Base-by-base conservation (phyloP, 495 filamentous ascomycete species). In the Cetradonia linearis region DNA sequence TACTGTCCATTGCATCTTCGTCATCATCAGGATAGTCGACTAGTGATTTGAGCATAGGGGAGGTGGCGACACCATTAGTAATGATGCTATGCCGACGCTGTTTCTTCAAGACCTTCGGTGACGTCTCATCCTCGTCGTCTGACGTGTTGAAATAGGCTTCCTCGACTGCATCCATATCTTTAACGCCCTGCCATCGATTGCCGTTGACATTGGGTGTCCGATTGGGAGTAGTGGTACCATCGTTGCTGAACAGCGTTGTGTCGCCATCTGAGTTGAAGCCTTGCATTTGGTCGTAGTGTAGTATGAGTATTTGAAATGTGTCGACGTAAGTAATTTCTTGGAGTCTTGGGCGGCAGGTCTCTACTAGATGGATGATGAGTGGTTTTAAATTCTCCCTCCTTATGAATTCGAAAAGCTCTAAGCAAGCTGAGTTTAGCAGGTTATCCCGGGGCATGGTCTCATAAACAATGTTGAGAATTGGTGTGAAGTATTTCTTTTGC, bases 371-470 rank as follows among this genome's bases (percentile, higher is more conserved):
- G 49, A 82, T 77, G 55, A 96, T 85, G 40, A 96, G 74, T 7
- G 85, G 80, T 68, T 89, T 93, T 65, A 92, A 79, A 63, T 86
- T 86, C 69, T 95, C 89, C 67, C 84, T 83, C 69, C 85, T 89
- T 65, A 98, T 89, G 65, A 86, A 89, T 65, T 91, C 89, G 63
- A 98, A 98, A 37, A 98, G 81, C 68, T 98, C 93, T 16, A 97
- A 78, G 71, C 89, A 96, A n/a, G 91, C 92, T 16, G 91, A 96
- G 67, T 93, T 93, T 36, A 98, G 81, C 4, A 97, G 78, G 68
- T 96, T 98, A 70, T 98, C 91, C n/a, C 89, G 84, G 2, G 90
- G 90, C 84, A 96, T 91, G 3, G 93, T 95, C 65, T 89, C 83
- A 62, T 86, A 81, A 13, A 98, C 82, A 33, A 97, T 86, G 64